Evolutionary conservation across 2,329 filamentous ascomycete species (phyloP), one percentile per base, ranked within the genome.

Genomic region (Pochonia chlamydosporia): DNA sequence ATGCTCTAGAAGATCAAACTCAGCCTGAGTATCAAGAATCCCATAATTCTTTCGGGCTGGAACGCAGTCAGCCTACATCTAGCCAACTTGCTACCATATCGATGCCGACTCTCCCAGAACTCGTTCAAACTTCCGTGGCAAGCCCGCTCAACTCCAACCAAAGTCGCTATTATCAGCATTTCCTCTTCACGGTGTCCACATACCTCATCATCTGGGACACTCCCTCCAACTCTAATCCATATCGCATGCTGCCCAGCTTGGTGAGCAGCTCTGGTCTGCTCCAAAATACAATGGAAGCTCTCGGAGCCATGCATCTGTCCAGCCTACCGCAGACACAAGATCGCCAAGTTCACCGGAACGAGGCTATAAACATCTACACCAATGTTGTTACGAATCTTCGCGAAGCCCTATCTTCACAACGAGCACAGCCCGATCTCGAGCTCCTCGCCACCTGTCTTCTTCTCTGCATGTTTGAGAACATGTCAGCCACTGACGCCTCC

Each of bases 231-330:
- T 55, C 59, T 26, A 68, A 68, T 39, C 66, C 66, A 1, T 68
- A 61, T 71, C 54, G 72, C 62, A 4, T 51, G 74, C 46, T 55
- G 18, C 53, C 51, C 26, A 61, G 65, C n/a, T 64, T 78, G 45
- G 63, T 75, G 20, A 74, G 71, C 9, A 67, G 69, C 45, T 63
- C 78, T n/a, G 69, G 60, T 5, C 58, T 61, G 2, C 63, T 64
- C 5, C 63, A 66, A 56, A 56, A 58, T 16, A 61, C 64, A 14
- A 68, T 69, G 66, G 59, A 67, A 47, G 65, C 66, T n/a, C 51
- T 69, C 23, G 66, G 65, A 8, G 66, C 66, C 26, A 59, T 69
- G 45, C 66, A 69, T 49, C 54, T 68, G n/a, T 62, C 65, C n/a
- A 66, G 66, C 36, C 64, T 66, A 1, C 63, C 65, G 1, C 47